Base-by-base conservation (phyloP, 176 grass and related monocot species). In the Carex parvula region DNA sequence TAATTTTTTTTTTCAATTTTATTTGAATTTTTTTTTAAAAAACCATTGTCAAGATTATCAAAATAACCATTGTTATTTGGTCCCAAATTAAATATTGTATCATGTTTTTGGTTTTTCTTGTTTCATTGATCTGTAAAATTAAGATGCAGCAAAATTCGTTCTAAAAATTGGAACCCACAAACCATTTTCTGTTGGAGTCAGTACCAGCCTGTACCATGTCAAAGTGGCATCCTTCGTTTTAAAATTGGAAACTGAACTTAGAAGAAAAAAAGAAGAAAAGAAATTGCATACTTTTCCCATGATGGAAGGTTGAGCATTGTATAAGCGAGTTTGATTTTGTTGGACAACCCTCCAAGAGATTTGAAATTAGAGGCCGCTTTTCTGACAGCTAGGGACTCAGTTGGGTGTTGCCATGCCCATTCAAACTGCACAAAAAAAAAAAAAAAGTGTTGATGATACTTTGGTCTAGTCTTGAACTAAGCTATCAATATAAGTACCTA, bases 391-490 rank as follows among this genome's bases (percentile, higher is more conserved):
- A 93, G 65, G 13, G 96, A 98, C 78, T 92, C 88, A 32, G 9
- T 89, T 8, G 96, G 96, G 64, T 98, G 92, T 78, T 98, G 95
- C 95, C 95, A 98, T 33, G 95, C 95, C 95, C 92, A 98, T 85
- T 98, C 95, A 85, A 98, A 98, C 92, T 98, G 80, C 93, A 87
- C 37, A 5, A 5, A 39, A 87, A 20, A 44, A 37, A 60, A 60
- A 76, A 17, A 12, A 42, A 77, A 1, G 14, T n/a, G n/a, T 56
- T 18, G 78, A 70, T 68, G 1, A 65, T 33, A 37, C 30, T 42
- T 20, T 42, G 12, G 21, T 55, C 13, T 16, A 29, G 10, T 55
- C 10, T 55, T 30, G 42, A 54, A 55, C 48, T 29, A 76, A 53
- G 71, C n/a, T 53, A 74, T 26, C 44, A 8, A 21, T 54, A 16